Conservation (phyloP, 345 rosid species). For the Microcos paniculata region DNA sequence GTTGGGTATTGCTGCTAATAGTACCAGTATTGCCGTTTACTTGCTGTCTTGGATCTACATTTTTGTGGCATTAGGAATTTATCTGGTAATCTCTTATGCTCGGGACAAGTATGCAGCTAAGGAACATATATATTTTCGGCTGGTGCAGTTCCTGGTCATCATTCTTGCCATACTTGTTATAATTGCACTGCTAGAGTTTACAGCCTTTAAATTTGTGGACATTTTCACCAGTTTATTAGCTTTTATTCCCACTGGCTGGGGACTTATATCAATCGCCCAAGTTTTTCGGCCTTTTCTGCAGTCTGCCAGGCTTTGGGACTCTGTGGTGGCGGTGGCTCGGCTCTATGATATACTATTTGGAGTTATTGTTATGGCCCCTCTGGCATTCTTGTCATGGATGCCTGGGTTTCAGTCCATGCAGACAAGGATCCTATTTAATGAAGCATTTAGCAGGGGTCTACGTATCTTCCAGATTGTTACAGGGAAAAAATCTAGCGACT, state of each 20-base stretch:
- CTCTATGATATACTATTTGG: conserved; percentile 63
- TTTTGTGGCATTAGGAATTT: conserved; percentile 42
- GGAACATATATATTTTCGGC: conserved; percentile 67
- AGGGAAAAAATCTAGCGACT: conserved; percentile 46
- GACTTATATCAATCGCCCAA: conserved; percentile 51
- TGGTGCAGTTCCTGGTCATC: conserved; percentile 66
- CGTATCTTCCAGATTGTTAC: conserved; percentile 65
- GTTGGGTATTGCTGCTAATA: conserved; percentile 50
- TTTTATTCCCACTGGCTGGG: conserved; percentile 76
- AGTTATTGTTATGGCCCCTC: conserved; percentile 59
- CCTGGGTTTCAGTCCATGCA: conserved; percentile 81
- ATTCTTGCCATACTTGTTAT: conserved; percentile 44
- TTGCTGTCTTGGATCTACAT: conserved; percentile 62
- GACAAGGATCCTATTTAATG: conserved; percentile 64
- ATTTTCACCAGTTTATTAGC: conserved; percentile 68
- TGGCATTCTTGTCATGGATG: conserved; percentile 73
- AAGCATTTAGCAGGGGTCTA: conserved; percentile 71
- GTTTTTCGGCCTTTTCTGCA: conserved; percentile 51
- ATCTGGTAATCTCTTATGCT: conserved; percentile 47
- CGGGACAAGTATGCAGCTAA: conserved; percentile 56
- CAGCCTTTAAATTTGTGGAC: conserved; percentile 46
- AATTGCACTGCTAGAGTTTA: conserved; percentile 53
- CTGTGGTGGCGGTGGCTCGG: conserved; percentile 63
- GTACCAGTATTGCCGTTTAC: conserved; percentile 58
- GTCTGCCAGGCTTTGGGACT: conserved; percentile 43